Evolutionary conservation across 2,329 filamentous ascomycete genomes (phyloP), one percentile per base, ranked within the genome.

Genomic region (Colletotrichum kahawae): DNA sequence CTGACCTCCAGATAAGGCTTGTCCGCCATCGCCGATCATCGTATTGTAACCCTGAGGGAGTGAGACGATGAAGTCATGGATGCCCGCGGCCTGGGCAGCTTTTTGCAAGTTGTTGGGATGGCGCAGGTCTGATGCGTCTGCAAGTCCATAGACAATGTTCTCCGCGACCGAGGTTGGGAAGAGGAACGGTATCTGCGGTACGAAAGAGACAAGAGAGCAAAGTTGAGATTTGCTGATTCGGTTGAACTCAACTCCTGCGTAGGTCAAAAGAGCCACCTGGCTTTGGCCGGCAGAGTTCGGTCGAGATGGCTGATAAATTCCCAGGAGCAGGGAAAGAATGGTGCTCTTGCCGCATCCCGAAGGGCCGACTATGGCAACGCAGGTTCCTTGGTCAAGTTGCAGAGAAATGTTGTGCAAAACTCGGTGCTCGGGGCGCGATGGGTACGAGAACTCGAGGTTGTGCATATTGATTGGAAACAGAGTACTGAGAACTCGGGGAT

Each of bases 321-420:
- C 91, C 5, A 97, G 85, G 0, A 98, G 87, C 0, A 98, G 85
- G 0, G 93, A 91, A 1, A 93, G 89, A 43, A 98, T 88, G 0
- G 96, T 98, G 16, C 94, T 96, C 84, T 99, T 98, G 1, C 97
- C 96, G n/a, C 93, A 95, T 0, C 97, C 96, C 0, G 95, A 98
- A 1, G 90, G 86, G 1, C 96, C 96, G 3, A 97, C 95, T 24
- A 98, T 91, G 4, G 95, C 95, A 0, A 93, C 93, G 78, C 91
- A 94, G 5, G 90, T 91, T 27, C 93, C 92, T 0, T 89, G 83
- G 1, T 87, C 81, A 67, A 98, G 90, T 1, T 84, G 85, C 9
- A 98, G 85, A n/a, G 0, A 59, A n/a, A 65, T 2, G 8, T 57
- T 33, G 5, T 27, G 57, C 59, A 74, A 16, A 12, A 60, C 34